These are phyloP conservation scores for Mollisiaceae sp. DNA, from an alignment of 2,329 filamentous ascomycete genomes.

Conservation along the genomic window DNA sequence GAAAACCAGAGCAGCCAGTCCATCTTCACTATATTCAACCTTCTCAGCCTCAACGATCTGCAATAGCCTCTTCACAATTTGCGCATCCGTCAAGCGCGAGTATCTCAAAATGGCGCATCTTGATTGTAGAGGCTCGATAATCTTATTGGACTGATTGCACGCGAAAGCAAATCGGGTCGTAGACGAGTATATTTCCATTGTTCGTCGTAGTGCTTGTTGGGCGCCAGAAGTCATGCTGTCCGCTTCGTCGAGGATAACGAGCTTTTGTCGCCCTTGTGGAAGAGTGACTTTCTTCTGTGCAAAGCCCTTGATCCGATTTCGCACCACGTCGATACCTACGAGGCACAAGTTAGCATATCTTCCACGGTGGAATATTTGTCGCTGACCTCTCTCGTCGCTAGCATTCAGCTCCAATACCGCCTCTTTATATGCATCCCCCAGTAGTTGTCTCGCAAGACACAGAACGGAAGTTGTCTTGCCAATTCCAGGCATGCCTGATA, in stretches of 20 bases:
- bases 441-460: conserved; percentile 87
- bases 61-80: conserved; percentile 87
- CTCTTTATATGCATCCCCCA: conserved; percentile 95
- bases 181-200: conserved; percentile 98
- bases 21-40: conserved; percentile 90
- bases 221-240: conserved; percentile 98
- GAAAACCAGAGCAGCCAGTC: conserved; percentile 94
- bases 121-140: conserved; percentile 98
- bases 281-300: conserved; percentile 99
- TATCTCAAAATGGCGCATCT: conserved; percentile 96
- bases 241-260: conserved; percentile 97
- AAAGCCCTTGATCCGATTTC: conserved; percentile 97
- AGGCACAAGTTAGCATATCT: conserved; percentile 11
- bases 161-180: conserved; percentile 98
- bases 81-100: conserved; percentile 86
- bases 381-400: conserved; percentile 83
- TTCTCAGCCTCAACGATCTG: conserved; percentile 94
- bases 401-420: conserved; percentile 96
- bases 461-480: conserved; percentile 97
- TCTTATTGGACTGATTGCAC: conserved; percentile 99
- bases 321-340: conserved; percentile 90
- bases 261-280: conserved; percentile 87
- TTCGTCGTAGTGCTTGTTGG: conserved; percentile 90
- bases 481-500: conserved; percentile 99
- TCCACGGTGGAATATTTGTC: background rate